These are phyloP conservation scores for Fomes fomentarius DNA, from an alignment of 1,284 basidiomycete species.

Conservation along the genomic window DNA sequence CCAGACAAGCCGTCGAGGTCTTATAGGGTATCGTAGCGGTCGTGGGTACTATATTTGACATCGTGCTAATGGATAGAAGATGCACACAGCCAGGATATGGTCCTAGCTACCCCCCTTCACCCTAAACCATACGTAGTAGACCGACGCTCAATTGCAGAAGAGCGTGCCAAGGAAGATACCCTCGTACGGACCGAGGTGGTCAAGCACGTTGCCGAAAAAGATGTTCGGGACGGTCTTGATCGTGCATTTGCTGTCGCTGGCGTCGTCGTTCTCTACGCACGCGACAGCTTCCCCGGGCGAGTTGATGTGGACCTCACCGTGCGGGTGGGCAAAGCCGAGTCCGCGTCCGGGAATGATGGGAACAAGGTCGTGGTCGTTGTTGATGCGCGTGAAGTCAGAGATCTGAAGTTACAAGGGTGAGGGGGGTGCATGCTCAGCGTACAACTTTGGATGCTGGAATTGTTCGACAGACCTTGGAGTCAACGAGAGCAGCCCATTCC, in stretches of 20 bases:
- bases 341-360: slow-evolving; percentile 44
- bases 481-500: slow-evolving; percentile 36
- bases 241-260: slow-evolving; percentile 48
- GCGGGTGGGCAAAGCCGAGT: slow-evolving; percentile 42
- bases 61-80: too few species aligned
- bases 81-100: not conserved
- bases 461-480: slow-evolving; percentile 26
- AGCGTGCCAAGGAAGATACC: slow-evolving; percentile 54
- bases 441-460: not conserved
- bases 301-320: slow-evolving; percentile 42
- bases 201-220: slow-evolving; percentile 42
- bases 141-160: slow-evolving; percentile 41
- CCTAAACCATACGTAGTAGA: not conserved
- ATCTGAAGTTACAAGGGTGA: slow-evolving; percentile 23
- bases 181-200: slow-evolving; percentile 60
- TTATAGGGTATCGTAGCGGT: not conserved
- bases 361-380: slow-evolving; percentile 42
- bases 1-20: too few species aligned
- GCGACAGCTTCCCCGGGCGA: slow-evolving; percentile 33
- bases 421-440: not conserved
- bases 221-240: slow-evolving; percentile 49
- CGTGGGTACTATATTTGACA: not conserved
- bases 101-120: not conserved
- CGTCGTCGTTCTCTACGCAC: slow-evolving; percentile 47
- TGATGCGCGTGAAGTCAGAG: slow-evolving; percentile 38